Evolutionary conservation across 192 early-diverging fungal species (phyloP).

Genomic region (Dissophora globulifera): DNA sequence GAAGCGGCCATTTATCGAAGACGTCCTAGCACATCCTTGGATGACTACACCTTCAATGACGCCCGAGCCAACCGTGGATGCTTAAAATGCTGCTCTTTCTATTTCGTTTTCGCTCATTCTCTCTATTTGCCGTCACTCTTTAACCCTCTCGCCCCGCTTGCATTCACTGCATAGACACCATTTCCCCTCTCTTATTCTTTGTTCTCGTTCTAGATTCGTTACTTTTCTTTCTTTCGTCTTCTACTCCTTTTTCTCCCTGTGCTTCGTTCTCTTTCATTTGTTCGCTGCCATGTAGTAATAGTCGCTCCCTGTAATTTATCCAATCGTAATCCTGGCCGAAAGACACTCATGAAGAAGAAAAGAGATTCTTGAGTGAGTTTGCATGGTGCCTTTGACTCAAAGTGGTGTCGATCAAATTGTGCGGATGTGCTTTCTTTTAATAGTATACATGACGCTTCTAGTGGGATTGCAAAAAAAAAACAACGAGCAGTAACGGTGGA

Average conservation of each 20-base stretch:
- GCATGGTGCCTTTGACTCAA: too few relatives aligned
- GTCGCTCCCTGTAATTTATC: not conserved
- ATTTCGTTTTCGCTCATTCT: too few relatives aligned
- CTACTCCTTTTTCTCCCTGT: slow-evolving; percentile 1
- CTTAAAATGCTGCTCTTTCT: too few relatives aligned
- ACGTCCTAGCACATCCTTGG: slow-evolving; percentile 82
- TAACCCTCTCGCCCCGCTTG: not conserved
- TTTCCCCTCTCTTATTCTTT: not conserved
- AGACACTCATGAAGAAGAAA: too few relatives aligned
- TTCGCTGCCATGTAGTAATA: slow-evolving; percentile 7
- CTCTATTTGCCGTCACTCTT: too few relatives aligned
- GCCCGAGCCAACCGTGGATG: slow-evolving; percentile 6
- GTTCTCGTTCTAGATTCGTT: not conserved
- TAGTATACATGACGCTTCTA: too few relatives aligned
- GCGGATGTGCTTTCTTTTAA: too few relatives aligned
- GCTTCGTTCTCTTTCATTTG: not conserved
- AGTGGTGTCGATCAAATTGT: too few relatives aligned
- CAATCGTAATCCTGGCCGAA: not conserved
- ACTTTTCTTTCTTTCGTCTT: not conserved
- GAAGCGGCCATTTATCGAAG: slow-evolving; percentile 80
- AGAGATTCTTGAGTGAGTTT: not conserved
- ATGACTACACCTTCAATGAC: slow-evolving; percentile 26
- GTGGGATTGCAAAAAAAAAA: too few relatives aligned
- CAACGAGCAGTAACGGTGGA: too few relatives aligned
- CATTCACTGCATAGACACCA: not conserved